Conservation (phyloP, 202 grass and related monocot genomes). For the Zoysia matrella region DNA sequence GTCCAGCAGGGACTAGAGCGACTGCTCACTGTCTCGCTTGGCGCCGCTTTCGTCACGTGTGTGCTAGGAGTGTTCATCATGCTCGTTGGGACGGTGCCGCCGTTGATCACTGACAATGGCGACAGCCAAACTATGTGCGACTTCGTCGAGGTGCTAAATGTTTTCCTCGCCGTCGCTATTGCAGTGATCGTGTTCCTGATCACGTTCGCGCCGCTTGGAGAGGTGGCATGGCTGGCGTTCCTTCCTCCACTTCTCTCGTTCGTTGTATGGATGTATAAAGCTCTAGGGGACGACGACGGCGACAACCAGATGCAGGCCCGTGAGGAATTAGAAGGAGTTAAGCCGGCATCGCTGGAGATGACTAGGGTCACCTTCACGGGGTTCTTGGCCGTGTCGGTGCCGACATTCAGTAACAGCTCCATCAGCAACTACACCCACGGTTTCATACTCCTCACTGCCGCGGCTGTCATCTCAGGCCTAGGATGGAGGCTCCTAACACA, state of each 20-base stretch:
- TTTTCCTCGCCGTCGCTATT: background rate
- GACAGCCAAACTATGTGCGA: background rate
- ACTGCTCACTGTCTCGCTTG: background rate
- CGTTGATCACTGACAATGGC: background rate
- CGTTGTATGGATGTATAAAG: background rate
- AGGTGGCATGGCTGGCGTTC: background rate
- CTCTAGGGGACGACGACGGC: too few relatives aligned
- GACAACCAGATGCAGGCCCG: too few relatives aligned
- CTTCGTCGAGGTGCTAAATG: background rate
- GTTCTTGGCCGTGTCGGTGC: slow-evolving; percentile 5
- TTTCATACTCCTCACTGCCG: background rate
- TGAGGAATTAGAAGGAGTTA: background rate
- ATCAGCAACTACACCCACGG: background rate
- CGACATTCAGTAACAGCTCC: background rate
- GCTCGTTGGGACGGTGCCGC: background rate
- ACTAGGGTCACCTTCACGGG: slow-evolving; percentile 16
- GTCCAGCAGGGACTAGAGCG: background rate
- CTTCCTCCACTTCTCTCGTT: background rate
- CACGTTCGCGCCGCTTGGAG: background rate
- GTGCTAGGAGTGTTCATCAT: background rate
- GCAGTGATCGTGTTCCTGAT: background rate
- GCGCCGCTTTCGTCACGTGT: background rate
- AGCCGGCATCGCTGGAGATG: slow-evolving; percentile 4
- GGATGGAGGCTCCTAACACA: slow-evolving; percentile 5
- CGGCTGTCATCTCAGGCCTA: background rate